A percentile compares a stretch with the other conserved stretches of the same genome.
phyloP scores from a whole-genome alignment of 2,329 filamentous ascomycete species.

The Zalaria sp. region DNA sequence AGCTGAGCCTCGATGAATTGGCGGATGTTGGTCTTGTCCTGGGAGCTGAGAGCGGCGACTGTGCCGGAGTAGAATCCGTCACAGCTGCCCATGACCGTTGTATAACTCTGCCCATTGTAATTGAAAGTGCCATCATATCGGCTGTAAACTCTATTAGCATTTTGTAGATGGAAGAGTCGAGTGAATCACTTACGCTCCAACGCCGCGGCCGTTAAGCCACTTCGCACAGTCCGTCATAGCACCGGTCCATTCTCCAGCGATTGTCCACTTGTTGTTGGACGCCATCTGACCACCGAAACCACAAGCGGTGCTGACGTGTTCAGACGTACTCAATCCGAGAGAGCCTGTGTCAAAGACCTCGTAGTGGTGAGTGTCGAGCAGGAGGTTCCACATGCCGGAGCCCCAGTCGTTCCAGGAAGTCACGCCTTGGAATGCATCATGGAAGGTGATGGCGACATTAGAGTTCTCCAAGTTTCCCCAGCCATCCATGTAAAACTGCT shows the following conservation, averaged over 20 bases:
- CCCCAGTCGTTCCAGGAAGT: conserved; percentile 30
- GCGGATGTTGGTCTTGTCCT: conserved; percentile 28
- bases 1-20: conserved; percentile 34
- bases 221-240: conserved; percentile 34
- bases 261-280: conserved; percentile 30
- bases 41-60: conserved; percentile 25
- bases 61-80: conserved; percentile 29
- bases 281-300: conserved; percentile 31
- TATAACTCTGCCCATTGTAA: conserved; percentile 17
- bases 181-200: conserved; percentile 21
- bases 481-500: conserved; percentile 33
- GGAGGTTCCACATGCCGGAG: conserved; percentile 26
- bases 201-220: conserved; percentile 32
- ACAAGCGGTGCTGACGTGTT: conserved; percentile 29
- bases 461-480: conserved; percentile 30
- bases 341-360: conserved; percentile 28
- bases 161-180: background rate
- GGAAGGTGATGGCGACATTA: conserved; percentile 28
- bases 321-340: conserved; percentile 21
- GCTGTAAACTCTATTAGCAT: background rate
- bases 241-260: conserved; percentile 33
- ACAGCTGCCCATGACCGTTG: conserved; percentile 24
- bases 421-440: conserved; percentile 33
- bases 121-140: conserved; percentile 29
- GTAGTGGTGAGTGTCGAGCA: conserved; percentile 35